Base-by-base conservation (phyloP, 2,329 filamentous ascomycete species). In the Trichoderma aggressivum region DNA sequence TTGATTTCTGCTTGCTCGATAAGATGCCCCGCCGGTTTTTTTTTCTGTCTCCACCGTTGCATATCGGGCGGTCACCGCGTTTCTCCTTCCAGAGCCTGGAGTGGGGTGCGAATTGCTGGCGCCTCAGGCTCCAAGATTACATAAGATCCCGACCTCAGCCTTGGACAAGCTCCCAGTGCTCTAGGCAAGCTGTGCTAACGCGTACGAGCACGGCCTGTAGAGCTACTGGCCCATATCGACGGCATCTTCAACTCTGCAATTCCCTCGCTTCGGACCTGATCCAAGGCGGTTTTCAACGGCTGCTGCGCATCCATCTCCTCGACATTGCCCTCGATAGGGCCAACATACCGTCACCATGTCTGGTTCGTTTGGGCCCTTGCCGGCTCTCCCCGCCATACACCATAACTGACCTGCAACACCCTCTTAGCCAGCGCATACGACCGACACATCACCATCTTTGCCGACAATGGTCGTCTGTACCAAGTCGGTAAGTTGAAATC, bases 371-470 rank as follows among this genome's bases (percentile, higher is more conserved):
- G 71, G 62, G 74, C 69, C 14, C 39, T 56, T 53, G 65, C 74
- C 72, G 66, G 71, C 67, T 72, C 70, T 68, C 63, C 60, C 70
- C 43, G 53, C 62, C 68, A 55, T 24, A 43, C 59, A 63, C 66
- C 56, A 70, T 77, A 76, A 76, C 79, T 81, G 78, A 81, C 76
- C 61, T 69, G 28, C 10, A 21, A 76, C 72, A 70, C 61, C 72
- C 71, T 68, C 59, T 65, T 70, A 82, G 80, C 80, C 84, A 91
- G 93, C 84, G 94, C 94, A 80, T 98, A 97, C 85, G 96, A 99
- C 85, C 90, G 96, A 87, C 96, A 99, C 85, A 99, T 99, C 80
- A 99, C 96, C 81, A 98, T 99, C 88, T 99, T 99, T 87, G 98
- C 96, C 74, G 96, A 99, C 83, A 94, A 98, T 85, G 96, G 96